Conservation (phyloP, 2,329 filamentous ascomycete genomes). For the Pseudogymnoascus sp. region DNA sequence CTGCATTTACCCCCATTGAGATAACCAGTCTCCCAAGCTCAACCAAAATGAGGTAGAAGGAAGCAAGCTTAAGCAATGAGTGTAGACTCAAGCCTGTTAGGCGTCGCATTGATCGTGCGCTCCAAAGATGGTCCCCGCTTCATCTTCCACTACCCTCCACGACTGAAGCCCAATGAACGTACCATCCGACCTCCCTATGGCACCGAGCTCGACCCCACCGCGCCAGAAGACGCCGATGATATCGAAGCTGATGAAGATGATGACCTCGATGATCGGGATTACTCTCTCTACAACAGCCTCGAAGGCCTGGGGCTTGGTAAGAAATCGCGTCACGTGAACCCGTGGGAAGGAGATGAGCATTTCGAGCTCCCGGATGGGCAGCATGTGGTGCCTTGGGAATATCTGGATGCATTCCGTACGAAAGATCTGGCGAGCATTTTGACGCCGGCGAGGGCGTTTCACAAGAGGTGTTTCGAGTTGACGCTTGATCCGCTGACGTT, state of each 20-base stretch:
- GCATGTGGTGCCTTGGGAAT: constrained; percentile 61
- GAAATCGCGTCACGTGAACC: constrained; percentile 21
- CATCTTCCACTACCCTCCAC: constrained; percentile 79
- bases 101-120: constrained; percentile 32
- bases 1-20: constrained; percentile 5
- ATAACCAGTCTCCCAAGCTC: background rate
- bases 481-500: constrained; percentile 73
- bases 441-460: constrained; percentile 66
- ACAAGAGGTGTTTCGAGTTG: constrained; percentile 77
- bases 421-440: constrained; percentile 73
- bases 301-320: constrained; percentile 12
- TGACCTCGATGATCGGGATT: constrained; percentile 21
- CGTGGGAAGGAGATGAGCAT: constrained; percentile 32
- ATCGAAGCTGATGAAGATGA: constrained; percentile 51
- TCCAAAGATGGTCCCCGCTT: constrained; percentile 73
- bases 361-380: constrained; percentile 48
- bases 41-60: constrained; percentile 13
- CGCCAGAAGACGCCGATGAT: constrained; percentile 25
- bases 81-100: constrained; percentile 38
- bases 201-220: constrained; percentile 27
- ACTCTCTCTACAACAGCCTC: constrained; percentile 18
- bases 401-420: constrained; percentile 65
- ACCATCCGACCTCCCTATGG: constrained; percentile 22
- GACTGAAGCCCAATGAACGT: constrained; percentile 34
- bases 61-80: constrained; percentile 26